Conservation (phyloP, 805 yeast species). For the Komagataella kurtzmanii region DNA sequence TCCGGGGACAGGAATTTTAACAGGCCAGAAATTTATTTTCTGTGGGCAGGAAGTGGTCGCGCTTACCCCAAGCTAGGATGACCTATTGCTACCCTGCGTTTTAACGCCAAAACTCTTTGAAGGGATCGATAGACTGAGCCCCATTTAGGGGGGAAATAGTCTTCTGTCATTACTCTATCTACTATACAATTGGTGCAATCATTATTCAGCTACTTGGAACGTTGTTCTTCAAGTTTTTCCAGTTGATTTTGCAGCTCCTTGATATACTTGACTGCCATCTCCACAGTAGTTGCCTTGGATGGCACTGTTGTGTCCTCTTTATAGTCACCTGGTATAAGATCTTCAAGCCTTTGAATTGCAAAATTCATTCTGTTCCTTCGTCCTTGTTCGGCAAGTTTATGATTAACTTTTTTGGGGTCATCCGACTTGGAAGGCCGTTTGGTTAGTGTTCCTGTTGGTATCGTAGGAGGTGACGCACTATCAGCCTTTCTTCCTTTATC, state of each 20-base stretch:
- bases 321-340: constrained; percentile 49
- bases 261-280: constrained; percentile 69
- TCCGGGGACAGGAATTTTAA: not conserved
- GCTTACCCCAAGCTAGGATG: not conserved
- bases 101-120: not conserved
- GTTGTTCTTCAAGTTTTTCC: constrained; percentile 3
- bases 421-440: not conserved
- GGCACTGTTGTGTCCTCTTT: constrained; percentile 52
- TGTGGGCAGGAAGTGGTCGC: not conserved
- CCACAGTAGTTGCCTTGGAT: constrained; percentile 92
- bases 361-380: constrained; percentile 83
- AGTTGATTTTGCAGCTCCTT: constrained; percentile 26
- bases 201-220: not conserved
- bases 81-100: not conserved
- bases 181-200: not conserved
- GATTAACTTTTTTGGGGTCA: constrained; percentile 49
- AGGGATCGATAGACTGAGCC: not conserved
- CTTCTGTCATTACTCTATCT: not conserved
- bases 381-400: constrained; percentile 93
- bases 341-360: constrained; percentile 67
- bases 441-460: not conserved
- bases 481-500: not conserved
- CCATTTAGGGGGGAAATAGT: not conserved
- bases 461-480: not conserved
- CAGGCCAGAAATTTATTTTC: not conserved